Percentiles rank a stretch among this genome's conserved stretches.
Evolutionary conservation across 2,329 filamentous ascomycete species (phyloP).

Genomic region (Metarhizium anisopliae): DNA sequence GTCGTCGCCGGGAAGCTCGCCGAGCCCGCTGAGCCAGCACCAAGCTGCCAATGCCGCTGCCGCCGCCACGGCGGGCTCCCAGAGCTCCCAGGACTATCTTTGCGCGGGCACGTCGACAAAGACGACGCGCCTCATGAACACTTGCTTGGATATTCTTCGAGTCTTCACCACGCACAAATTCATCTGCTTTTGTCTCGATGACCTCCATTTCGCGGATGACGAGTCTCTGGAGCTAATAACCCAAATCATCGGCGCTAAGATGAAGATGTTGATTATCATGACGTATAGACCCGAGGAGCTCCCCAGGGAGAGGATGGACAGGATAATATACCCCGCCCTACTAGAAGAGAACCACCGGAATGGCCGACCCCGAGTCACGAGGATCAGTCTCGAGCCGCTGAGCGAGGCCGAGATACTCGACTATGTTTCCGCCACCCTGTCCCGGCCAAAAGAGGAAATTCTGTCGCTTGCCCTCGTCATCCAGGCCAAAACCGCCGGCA

Average conservation of each 20-base stretch:
- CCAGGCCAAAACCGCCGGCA: slow-evolving; percentile 80
- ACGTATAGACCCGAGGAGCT: slow-evolving; percentile 65
- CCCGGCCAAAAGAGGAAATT: slow-evolving; percentile 62
- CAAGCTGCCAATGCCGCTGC: background rate
- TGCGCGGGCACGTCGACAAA: slow-evolving; percentile 50
- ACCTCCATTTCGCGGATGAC: slow-evolving; percentile 82
- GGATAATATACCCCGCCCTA: slow-evolving; percentile 44
- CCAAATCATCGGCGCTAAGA: slow-evolving; percentile 67
- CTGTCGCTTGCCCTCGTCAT: slow-evolving; percentile 73
- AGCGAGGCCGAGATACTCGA: slow-evolving; percentile 70
- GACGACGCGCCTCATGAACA: slow-evolving; percentile 72
- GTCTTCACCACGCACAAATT: slow-evolving; percentile 77
- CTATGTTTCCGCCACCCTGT: slow-evolving; percentile 76
- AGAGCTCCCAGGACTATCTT: slow-evolving; percentile 51
- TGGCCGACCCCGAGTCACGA: slow-evolving; percentile 52
- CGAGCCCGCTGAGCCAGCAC: slow-evolving; percentile 21
- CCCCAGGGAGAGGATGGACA: slow-evolving; percentile 43
- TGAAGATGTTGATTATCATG: slow-evolving; percentile 75
- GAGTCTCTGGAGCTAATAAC: slow-evolving; percentile 79
- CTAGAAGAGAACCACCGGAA: slow-evolving; percentile 38
- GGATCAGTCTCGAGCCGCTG: slow-evolving; percentile 64
- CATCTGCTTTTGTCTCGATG: slow-evolving; percentile 82
- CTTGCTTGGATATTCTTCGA: slow-evolving; percentile 76
- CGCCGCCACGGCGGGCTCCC: slow-evolving; percentile 29
- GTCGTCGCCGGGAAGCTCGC: slow-evolving; percentile 39